phyloP scores from a whole-genome alignment of 306 rosid genomes.

The Quercus gilva region DNA sequence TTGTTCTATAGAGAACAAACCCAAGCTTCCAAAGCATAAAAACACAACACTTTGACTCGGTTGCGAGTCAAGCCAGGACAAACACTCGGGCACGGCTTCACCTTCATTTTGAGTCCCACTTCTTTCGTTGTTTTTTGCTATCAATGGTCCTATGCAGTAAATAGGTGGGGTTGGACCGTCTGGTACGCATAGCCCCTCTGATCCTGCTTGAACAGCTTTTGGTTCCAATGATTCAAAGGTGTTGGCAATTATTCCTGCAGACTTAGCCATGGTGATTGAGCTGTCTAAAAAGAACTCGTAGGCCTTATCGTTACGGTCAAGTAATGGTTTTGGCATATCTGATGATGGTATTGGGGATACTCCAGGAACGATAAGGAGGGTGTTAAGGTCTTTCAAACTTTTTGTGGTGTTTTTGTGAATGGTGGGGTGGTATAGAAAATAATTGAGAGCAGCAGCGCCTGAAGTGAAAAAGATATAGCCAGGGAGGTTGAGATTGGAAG shows the following conservation, averaged over 20 bases:
- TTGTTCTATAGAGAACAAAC: constrained; percentile 36
- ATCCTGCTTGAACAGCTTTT: constrained; percentile 12
- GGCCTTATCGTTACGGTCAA: constrained; percentile 21
- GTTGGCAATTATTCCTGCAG: constrained; percentile 35
- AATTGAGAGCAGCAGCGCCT: constrained; percentile 9
- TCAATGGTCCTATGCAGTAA: constrained; percentile 46
- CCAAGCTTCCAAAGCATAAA: constrained; percentile 61
- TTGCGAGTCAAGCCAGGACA: constrained; percentile 54
- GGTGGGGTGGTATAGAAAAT: constrained; percentile 11
- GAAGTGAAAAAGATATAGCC: constrained; percentile 36
- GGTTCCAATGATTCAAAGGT: constrained; percentile 39
- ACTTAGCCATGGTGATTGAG: constrained; percentile 7
- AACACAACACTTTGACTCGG: constrained; percentile 55
- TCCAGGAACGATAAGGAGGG: constrained; percentile 26
- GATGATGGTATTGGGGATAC: not conserved
- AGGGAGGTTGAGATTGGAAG: constrained; percentile 31
- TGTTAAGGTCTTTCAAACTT: constrained; percentile 15
- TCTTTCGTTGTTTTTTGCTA: not conserved
- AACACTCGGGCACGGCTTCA: constrained; percentile 16
- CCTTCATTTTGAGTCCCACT: not conserved
- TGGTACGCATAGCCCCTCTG: constrained; percentile 30
- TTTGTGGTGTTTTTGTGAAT: constrained; percentile 12
- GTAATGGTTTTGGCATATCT: constrained; percentile 26
- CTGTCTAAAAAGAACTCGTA: constrained; percentile 3
- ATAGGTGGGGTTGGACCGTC: constrained; percentile 22